A percentile compares a stretch with the other conserved stretches of the same genome.
These are phyloP conservation scores for Stachybotrys echinatus DNA, from an alignment of 2,329 filamentous ascomycete genomes.

Conservation along the genomic window DNA sequence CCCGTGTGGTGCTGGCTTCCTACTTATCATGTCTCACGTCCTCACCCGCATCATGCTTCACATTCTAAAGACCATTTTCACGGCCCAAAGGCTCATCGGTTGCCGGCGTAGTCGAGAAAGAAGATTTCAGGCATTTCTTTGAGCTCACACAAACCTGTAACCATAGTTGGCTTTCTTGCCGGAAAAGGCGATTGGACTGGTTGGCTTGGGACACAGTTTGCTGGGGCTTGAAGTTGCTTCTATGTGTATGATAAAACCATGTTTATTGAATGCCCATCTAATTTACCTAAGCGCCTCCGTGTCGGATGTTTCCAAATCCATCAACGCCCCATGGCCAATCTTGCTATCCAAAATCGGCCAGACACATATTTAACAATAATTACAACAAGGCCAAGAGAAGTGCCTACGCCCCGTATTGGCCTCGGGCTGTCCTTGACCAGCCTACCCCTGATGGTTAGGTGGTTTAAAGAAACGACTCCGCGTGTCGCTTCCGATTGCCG, in stretches of 20 bases:
- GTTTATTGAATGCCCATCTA: background rate
- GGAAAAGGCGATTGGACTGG: background rate
- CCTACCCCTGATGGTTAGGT: no score
- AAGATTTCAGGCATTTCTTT: constrained; percentile 17
- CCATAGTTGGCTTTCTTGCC: background rate
- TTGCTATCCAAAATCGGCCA: no score
- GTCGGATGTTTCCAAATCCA: no score
- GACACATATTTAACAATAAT: no score
- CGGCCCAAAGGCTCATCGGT: background rate
- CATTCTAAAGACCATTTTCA: background rate
- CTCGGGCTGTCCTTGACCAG: no score
- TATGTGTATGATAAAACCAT: background rate
- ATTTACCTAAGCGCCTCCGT: background rate
- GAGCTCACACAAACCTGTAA: constrained; percentile 4
- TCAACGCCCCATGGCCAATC: no score
- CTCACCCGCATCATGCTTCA: background rate
- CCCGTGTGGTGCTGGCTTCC: constrained; percentile 20
- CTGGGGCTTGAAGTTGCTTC: background rate
- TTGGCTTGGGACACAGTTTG: background rate
- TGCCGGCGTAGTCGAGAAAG: constrained; percentile 3
- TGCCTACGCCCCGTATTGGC: no score
- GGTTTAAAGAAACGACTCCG: background rate
- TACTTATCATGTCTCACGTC: constrained; percentile 6
- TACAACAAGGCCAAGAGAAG: no score
- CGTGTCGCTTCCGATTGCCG: constrained; percentile 12